Base-by-base conservation (phyloP, 768 basidiomycete genomes). In the Leccinum uliginosum region DNA sequence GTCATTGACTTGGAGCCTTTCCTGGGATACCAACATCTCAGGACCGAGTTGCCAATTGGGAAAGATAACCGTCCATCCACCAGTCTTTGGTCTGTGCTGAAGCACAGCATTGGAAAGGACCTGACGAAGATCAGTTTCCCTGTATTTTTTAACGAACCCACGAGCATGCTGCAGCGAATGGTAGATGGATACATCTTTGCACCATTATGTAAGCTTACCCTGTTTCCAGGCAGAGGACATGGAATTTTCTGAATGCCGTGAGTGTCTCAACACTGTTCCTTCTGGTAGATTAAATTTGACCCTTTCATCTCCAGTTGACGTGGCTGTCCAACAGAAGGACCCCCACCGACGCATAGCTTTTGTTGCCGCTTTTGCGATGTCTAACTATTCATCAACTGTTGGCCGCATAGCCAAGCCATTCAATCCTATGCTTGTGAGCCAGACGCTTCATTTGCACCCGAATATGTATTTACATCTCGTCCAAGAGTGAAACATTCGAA, bases 321-420 rank as follows among this genome's bases (percentile, higher is more conserved):
- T 89, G 7, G 95, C 95, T 24, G 84, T 83, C 8, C 78, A 76
- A 44, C 90, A 95, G 67, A 68, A 67, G 24, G 91, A 97, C 65
- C 84, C 92, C 1, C 80, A 89, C 46, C 83, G 84, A 53, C 83
- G 95, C 3, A 83, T 97, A 51, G 94, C 93, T 2, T 98, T 86
- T 65, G 93, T 98, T 15, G 93, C 90, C 19, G 95, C 93, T 2
- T 98, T 98, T 71, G 95, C 94, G 3, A 97, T 97, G 93, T 91
- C 91, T 27, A 98, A 98, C 74, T 98, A 98, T 73, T 93, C 91
- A 1, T 93, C 91, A 23, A 98, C 95, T 2, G 91, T 96, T 62
- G 95, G 96, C 4, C 83, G 95, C 35, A 97, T 98, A 60, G 95
- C 95, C 12, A 97, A 98, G 72, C 95, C 94, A 1, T 97, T 97